Conservation (phyloP, 106 monocot species). For the Posidonia australis region DNA sequence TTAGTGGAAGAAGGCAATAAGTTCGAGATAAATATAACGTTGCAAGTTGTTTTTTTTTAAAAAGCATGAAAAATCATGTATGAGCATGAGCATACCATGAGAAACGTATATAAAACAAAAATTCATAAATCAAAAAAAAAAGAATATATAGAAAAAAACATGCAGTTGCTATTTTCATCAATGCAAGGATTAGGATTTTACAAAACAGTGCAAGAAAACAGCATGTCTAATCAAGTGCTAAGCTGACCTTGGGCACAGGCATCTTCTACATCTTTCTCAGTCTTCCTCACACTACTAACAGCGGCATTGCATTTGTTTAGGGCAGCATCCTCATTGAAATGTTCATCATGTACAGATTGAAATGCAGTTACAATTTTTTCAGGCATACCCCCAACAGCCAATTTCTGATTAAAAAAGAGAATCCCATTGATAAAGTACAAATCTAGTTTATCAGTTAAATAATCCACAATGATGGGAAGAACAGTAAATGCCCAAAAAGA, state of each 20-base stretch:
- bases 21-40: too few species aligned
- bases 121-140: too few species aligned
- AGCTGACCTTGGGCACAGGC: conserved; percentile 45
- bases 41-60: too few species aligned
- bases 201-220: background rate
- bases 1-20: too few species aligned
- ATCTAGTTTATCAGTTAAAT: background rate
- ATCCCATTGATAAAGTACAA: background rate
- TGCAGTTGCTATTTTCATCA: too few species aligned
- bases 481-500: background rate
- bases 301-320: conserved; percentile 71
- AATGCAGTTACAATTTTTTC: conserved; percentile 89
- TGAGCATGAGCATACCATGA: too few species aligned
- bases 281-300: conserved; percentile 38
- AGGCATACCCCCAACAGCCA: conserved; percentile 89
- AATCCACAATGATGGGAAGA: background rate
- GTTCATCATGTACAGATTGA: conserved; percentile 70
- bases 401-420: conserved; percentile 42
- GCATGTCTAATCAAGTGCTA: background rate
- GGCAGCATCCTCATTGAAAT: conserved; percentile 59
- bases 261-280: conserved; percentile 59
- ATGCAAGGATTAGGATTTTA: too few species aligned
- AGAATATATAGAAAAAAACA: too few species aligned
- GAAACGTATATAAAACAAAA: too few species aligned
- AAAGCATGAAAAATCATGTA: too few species aligned